These are phyloP conservation scores for Tetrapisispora iriomotensis DNA, from an alignment of 805 yeast genomes.

Conservation along the genomic window DNA sequence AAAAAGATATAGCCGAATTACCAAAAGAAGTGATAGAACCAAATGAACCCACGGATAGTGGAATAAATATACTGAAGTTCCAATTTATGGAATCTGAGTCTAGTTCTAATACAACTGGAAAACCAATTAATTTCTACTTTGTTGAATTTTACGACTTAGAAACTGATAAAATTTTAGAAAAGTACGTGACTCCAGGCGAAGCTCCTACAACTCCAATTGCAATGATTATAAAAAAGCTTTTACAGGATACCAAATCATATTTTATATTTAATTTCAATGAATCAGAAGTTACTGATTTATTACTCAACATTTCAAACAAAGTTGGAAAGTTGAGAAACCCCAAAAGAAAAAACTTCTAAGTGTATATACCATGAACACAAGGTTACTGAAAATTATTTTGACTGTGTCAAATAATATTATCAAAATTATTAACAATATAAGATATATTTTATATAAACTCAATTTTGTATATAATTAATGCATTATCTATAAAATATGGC, in stretches of 20 bases:
- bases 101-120: neutral
- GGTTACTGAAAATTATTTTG: too few species aligned
- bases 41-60: constrained; percentile 4
- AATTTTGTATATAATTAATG: constrained; percentile 1
- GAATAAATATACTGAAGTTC: constrained; percentile 17
- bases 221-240: constrained; percentile 20
- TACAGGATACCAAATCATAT: constrained; percentile 31
- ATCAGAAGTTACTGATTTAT: constrained; percentile 9
- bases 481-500: neutral
- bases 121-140: constrained; percentile 15
- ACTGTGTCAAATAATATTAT: neutral
- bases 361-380: neutral
- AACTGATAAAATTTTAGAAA: constrained; percentile 9
- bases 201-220: constrained; percentile 17
- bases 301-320: constrained; percentile 13
- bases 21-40: constrained; percentile 4
- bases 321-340: constrained; percentile 11
- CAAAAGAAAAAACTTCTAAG: constrained; percentile 4
- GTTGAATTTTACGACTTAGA: constrained; percentile 18
- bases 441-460: too few species aligned
- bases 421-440: too few species aligned
- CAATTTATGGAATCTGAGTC: constrained; percentile 6
- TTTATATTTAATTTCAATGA: constrained; percentile 26
- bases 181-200: constrained; percentile 5
- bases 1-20: constrained; percentile 7